Evolutionary conservation across 2,329 filamentous ascomycete genomes (phyloP).

Genomic region (Pseudogymnoascus sp.): DNA sequence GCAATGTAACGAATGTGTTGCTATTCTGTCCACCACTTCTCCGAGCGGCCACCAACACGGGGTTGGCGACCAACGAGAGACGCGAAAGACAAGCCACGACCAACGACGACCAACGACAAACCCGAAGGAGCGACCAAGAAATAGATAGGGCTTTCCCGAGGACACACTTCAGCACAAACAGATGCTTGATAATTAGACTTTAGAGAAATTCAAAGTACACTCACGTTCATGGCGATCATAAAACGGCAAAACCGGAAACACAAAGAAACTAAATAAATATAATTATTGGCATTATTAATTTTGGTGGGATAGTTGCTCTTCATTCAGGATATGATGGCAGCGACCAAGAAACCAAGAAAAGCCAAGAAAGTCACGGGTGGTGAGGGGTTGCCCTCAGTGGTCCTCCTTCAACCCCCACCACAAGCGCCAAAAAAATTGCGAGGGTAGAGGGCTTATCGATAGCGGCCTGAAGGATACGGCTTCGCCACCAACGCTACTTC

Average conservation of each 20-base stretch:
- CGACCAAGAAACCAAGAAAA: slow-evolving; percentile 6
- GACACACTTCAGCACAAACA: neutral
- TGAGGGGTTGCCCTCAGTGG: slow-evolving; percentile 8
- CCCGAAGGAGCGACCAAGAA: neutral
- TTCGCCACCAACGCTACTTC: neutral
- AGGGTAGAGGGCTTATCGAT: neutral
- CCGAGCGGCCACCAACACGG: neutral
- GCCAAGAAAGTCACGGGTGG: neutral
- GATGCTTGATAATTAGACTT: neutral
- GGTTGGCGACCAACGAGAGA: neutral
- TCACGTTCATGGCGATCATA: neutral
- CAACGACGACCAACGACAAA: too few relatives aligned
- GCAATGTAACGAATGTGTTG: slow-evolving; percentile 7
- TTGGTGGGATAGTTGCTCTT: neutral
- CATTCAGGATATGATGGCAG: neutral
- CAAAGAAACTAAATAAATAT: neutral
- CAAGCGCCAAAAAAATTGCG: slow-evolving; percentile 1
- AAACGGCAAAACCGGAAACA: neutral
- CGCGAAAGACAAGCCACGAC: neutral
- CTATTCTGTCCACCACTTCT: slow-evolving; percentile 1
- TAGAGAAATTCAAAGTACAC: neutral
- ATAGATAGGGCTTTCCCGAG: slow-evolving; percentile 5
- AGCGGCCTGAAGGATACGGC: neutral
- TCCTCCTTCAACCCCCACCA: neutral
- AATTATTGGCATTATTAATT: slow-evolving; percentile 10